Percentiles rank a stretch among this genome's conserved stretches.
Evolutionary conservation across 2,329 filamentous ascomycete species (phyloP).

Genomic region (Zymoseptoria pseudotritici): DNA sequence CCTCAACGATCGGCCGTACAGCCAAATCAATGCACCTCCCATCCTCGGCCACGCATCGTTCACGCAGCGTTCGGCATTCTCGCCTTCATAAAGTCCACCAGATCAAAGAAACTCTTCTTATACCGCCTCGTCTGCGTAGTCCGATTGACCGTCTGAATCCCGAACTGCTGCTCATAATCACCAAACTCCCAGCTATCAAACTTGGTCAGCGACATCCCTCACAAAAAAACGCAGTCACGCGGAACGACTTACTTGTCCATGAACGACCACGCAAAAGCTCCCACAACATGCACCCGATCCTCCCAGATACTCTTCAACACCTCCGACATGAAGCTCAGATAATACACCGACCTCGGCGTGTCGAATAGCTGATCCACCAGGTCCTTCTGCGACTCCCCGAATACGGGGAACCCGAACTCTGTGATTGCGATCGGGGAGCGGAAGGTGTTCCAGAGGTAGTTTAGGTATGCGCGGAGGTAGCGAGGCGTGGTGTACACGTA

Average conservation of each 20-base stretch:
- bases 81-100: conserved; percentile 26
- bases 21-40: too few relatives aligned
- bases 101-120: conserved; percentile 32
- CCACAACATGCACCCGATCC: conserved; percentile 29
- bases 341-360: conserved; percentile 48
- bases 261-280: conserved; percentile 19
- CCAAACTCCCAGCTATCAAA: conserved; percentile 38
- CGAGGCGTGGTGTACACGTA: conserved; percentile 50
- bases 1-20: too few relatives aligned
- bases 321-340: conserved; percentile 39
- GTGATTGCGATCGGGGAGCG: conserved; percentile 34
- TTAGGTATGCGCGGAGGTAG: conserved; percentile 50
- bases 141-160: conserved; percentile 44
- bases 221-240: too few relatives aligned
- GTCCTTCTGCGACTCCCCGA: conserved; percentile 38
- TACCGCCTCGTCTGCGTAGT: conserved; percentile 31
- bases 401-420: conserved; percentile 36
- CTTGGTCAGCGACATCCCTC: too few relatives aligned
- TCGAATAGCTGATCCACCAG: conserved; percentile 49
- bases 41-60: too few relatives aligned
- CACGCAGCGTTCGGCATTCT: not conserved
- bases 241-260: conserved; percentile 19
- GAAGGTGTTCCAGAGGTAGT: conserved; percentile 55
- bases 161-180: conserved; percentile 44
- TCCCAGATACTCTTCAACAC: conserved; percentile 25